These are phyloP conservation scores for Naematelia aurantialba DNA, from an alignment of 768 basidiomycete genomes.

Conservation along the genomic window DNA sequence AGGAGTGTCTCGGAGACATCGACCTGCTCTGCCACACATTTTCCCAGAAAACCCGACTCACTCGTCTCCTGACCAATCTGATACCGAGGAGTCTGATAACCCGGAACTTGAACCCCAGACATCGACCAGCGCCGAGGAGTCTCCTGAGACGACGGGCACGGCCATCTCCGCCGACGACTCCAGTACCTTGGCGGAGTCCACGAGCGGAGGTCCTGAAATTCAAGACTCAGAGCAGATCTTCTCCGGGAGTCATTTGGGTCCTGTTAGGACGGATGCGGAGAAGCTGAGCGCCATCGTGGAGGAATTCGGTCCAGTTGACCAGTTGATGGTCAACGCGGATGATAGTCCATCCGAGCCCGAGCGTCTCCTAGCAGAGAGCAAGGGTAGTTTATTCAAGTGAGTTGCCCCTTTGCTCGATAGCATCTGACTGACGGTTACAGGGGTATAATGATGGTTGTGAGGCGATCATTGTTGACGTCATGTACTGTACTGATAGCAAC, in stretches of 20 bases:
- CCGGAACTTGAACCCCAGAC: slow-evolving; percentile 2
- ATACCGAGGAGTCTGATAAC: slow-evolving; percentile 1
- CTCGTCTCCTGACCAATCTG: not conserved
- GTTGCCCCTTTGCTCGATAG: slow-evolving; percentile 1
- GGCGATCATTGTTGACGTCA: slow-evolving; percentile 4
- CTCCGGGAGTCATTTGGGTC: slow-evolving; percentile 9
- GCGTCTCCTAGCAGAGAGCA: slow-evolving; percentile 56
- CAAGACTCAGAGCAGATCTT: too few species aligned
- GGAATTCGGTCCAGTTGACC: slow-evolving; percentile 60
- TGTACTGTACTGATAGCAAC: slow-evolving; percentile 9
- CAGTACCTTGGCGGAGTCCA: not conserved
- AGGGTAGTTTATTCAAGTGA: slow-evolving; percentile 53
- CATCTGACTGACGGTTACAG: slow-evolving; percentile 19
- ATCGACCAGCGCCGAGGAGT: not conserved
- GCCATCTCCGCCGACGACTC: not conserved
- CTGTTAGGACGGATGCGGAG: slow-evolving; percentile 53
- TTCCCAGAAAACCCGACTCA: not conserved
- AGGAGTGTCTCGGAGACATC: not conserved
- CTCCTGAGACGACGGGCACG: not conserved
- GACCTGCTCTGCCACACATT: slow-evolving; percentile 5
- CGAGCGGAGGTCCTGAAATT: too few species aligned
- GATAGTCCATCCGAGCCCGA: slow-evolving; percentile 52
- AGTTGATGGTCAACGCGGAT: slow-evolving; percentile 28
- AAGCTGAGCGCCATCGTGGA: slow-evolving; percentile 57
- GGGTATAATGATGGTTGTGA: slow-evolving; percentile 34